Base-by-base conservation (phyloP, 371 early-diverging fungal species). In the Rhizopus stolonifer region DNA sequence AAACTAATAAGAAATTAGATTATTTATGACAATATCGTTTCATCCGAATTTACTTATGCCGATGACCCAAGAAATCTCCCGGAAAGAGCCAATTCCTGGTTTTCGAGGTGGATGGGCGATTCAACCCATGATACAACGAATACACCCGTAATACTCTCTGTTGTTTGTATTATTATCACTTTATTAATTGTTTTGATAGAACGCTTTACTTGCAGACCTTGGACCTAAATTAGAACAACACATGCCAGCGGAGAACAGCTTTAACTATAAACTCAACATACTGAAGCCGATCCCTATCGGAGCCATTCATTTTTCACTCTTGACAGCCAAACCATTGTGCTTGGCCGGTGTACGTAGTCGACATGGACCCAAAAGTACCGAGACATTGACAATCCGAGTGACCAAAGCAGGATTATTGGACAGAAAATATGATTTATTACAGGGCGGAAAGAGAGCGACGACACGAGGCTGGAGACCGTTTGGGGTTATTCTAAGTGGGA, bases 1-100 rank as follows among this genome's bases (percentile, higher is more conserved):
- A 25, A 10, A 44, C 21, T 24, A 44, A 34, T 44, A 17, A 6
- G 21, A 18, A 38, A 38, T 2, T 72, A 84, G 84, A 74, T 90
- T 14, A 76, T 92, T 56, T 92, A 88, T 67, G 92, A 92, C 61
- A 92, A 92, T 56, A 83, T 90, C 47, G 69, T 74, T 4, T 61
- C 55, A 32, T 66, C 70, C 40, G 74, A 75, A 60, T 75, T 77
- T 33, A 69, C 72, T 4, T 83, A 81, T 67, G 82, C 81, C 15
- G 80, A 83, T 29, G 67, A 14, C 72, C 77, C 14, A 53, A 72
- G 22, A 77, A 82, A 42, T 34, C 58, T 4, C 31, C 18, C 10
- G 3, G 60, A 60, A 39, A 45, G 60, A 44, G 54, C 65, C 0
- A 58, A 66, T 11, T 65, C 70, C 1, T 73, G 74, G 74, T 69